Percentiles rank a stretch among this genome's conserved stretches.
Evolutionary conservation across 495 filamentous ascomycete species (phyloP).

Genomic region (Podospora bellae-mahoneyi): DNA sequence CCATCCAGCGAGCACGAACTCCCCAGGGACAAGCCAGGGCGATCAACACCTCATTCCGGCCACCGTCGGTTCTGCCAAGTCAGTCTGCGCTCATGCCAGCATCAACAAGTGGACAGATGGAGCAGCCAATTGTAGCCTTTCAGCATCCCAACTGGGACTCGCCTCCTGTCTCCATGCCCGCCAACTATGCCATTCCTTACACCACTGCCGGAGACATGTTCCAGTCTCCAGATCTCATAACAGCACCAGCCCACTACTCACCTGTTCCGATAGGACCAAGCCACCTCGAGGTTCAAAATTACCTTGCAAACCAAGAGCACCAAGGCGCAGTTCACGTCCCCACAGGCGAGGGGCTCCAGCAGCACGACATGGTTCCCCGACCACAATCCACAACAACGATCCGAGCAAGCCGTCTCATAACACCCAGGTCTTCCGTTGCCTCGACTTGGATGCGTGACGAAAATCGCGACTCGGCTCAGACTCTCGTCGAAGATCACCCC

Average conservation of each 20-base stretch:
- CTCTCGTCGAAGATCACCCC: constrained; percentile 31
- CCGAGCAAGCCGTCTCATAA: constrained; percentile 19
- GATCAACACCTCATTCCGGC: constrained; percentile 7
- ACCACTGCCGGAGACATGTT: constrained; percentile 19
- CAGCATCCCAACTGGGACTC: constrained; percentile 20
- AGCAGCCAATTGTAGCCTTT: constrained; percentile 17
- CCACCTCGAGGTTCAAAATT: constrained; percentile 17
- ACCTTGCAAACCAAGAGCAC: constrained; percentile 13
- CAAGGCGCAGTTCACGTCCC: constrained; percentile 11
- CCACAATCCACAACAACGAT: constrained; percentile 19
- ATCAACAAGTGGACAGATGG: constrained; percentile 10
- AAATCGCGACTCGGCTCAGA: constrained; percentile 33
- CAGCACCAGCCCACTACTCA: constrained; percentile 20
- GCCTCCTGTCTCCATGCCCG: constrained; percentile 13
- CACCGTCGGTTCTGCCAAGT: constrained; percentile 14
- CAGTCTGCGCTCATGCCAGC: constrained; percentile 16
- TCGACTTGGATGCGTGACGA: constrained; percentile 29
- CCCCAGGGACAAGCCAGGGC: constrained; percentile 16
- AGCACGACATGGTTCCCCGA: constrained; percentile 14
- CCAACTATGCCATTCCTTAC: constrained; percentile 23
- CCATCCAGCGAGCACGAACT: constrained; percentile 22
- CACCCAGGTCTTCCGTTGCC: constrained; percentile 26
- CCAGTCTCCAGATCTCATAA: constrained; percentile 13
- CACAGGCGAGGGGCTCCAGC: constrained; percentile 4
- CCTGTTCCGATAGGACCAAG: constrained; percentile 13